Evolutionary conservation across 2,329 filamentous ascomycete species (phyloP).

Genomic region (Xylaria digitata): DNA sequence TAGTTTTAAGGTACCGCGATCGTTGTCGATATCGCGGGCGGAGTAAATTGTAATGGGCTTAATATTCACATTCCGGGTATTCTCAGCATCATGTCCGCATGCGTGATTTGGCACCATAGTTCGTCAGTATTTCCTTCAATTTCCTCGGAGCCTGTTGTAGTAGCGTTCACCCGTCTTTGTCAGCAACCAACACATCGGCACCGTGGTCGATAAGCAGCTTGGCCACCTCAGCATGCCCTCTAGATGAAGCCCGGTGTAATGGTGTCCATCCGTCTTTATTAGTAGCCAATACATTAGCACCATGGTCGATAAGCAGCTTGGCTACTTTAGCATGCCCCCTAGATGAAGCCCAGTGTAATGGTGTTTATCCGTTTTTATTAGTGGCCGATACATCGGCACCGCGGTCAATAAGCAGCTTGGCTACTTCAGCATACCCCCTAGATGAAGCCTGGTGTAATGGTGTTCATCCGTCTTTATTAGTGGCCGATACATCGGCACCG

Average conservation of each 20-base stretch:
- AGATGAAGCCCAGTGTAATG: not conserved
- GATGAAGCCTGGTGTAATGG: no score
- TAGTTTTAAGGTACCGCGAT: no score
- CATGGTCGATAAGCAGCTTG: constrained; percentile 4
- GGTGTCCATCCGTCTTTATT: not conserved
- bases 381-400: not conserved
- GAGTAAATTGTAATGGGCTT: no score
- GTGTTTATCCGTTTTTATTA: not conserved
- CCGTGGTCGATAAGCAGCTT: constrained; percentile 9
- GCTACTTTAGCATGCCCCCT: not conserved
- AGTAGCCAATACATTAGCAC: constrained; percentile 1
- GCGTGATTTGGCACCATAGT: no score
- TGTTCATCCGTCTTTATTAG: no score
- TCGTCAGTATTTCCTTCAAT: no score
- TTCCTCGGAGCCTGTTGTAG: not conserved
- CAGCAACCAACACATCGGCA: not conserved
- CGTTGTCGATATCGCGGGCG: no score
- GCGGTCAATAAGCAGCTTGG: not conserved
- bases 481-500: not conserved
- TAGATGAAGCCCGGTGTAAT: not conserved
- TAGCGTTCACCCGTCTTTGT: not conserved
- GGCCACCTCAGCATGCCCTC: not conserved
- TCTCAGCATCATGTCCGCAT: no score
- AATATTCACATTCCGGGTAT: no score
- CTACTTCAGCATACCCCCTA: not conserved